These are phyloP conservation scores for Gossypium longicalyx DNA, from an alignment of 345 rosid species.

Conservation along the genomic window DNA sequence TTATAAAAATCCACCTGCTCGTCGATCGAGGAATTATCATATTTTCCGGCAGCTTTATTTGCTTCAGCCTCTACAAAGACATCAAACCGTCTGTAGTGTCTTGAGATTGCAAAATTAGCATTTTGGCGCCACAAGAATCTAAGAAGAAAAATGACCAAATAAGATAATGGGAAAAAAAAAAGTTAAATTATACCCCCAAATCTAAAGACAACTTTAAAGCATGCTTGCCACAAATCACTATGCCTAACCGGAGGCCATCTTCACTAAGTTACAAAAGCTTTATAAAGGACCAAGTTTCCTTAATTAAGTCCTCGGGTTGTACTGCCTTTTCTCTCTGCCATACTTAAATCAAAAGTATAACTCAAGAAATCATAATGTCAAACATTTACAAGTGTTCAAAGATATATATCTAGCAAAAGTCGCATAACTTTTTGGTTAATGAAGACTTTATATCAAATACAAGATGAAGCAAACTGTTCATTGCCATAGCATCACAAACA, in stretches of 20 bases:
- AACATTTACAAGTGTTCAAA: not conserved
- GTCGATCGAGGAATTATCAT: conserved; percentile 73
- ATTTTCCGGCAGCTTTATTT: conserved; percentile 87
- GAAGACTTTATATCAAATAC: not conserved
- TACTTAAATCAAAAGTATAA: not conserved
- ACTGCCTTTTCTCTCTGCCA: not conserved
- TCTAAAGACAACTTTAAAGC: not conserved
- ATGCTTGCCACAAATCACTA: not conserved
- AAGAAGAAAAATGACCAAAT: conserved; percentile 15
- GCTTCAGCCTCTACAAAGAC: conserved; percentile 87
- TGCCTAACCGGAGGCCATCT: not conserved
- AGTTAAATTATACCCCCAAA: conserved; percentile 5
- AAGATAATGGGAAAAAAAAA: not conserved
- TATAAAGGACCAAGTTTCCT: not conserved
- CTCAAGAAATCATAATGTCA: not conserved
- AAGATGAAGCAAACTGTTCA: not conserved
- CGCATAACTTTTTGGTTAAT: not conserved
- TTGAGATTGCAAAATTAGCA: conserved; percentile 73
- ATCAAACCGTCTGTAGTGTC: conserved; percentile 84
- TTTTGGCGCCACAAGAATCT: conserved; percentile 83
- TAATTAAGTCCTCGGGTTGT: not conserved
- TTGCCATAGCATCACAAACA: not conserved
- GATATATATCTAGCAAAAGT: not conserved
- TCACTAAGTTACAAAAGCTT: not conserved
- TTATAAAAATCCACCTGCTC: conserved; percentile 69